Base-by-base conservation (phyloP, 2,329 filamentous ascomycete genomes). In the Cryphonectria nitschkei region DNA sequence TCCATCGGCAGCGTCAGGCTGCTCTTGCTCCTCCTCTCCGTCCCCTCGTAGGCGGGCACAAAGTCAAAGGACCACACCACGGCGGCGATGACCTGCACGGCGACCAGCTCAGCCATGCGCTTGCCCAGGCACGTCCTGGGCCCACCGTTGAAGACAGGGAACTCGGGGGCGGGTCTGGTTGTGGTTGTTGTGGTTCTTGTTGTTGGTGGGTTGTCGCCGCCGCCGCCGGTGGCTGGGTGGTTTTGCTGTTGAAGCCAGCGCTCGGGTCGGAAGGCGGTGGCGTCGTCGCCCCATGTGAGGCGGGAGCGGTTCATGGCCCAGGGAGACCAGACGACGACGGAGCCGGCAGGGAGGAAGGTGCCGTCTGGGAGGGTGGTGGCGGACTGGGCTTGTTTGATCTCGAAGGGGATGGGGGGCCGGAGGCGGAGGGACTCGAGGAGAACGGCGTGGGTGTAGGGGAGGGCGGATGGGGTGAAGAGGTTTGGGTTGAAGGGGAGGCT, bases 1-100 rank as follows among this genome's bases (percentile, higher is more conserved):
- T 88, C 82, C 88, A 91, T 91, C 0, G 89, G 89, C 74, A 91
- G 75, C 3, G 89, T 91, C 65, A 91, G 79, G 74, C 88, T 90
- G 65, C 85, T 89, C 79, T 85, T 86, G 75, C 87, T 90, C 26
- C 84, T 81, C 74, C 87, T 84, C 75, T 88, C 84, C 26, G 50
- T 63, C 52, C 74, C 79, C 29, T 82, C 79, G 71, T 81, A 84
- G 5, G 81, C 81, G 22, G 80, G 78, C 71, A 75, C 76, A 67
- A 90, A 86, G 8, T 88, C 84, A 74, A 90, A 91, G 3, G 77
- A 74, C 54, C 79, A 77, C 4, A 84, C 77, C 71, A 90, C 76
- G 0, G 80, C 81, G 3, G 86, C 83, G 74, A 90, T 82, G 11
- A 86, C 84, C 78, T 89, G 87, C 22, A 86, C 84, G 6, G 85